Conservation (phyloP, 2,329 filamentous ascomycete species). For the Ceratocystiopsis sp. region DNA sequence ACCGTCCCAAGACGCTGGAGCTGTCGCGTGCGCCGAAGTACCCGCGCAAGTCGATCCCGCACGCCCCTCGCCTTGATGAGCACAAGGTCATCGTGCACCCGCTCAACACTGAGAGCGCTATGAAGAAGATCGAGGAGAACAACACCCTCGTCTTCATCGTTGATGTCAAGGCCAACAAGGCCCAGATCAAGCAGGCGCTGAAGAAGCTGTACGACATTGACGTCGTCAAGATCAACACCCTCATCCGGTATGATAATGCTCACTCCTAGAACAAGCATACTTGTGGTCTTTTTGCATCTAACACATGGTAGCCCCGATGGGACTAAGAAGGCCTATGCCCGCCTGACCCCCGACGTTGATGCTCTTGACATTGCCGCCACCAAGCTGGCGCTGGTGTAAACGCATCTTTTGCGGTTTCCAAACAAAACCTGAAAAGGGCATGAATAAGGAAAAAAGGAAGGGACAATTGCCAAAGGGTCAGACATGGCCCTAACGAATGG, state of each 20-base stretch:
- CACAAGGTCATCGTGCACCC: conserved; percentile 97
- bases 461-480: background rate
- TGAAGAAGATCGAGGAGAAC: conserved; percentile 99
- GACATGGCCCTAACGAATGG: background rate
- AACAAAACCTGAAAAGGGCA: background rate
- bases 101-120: conserved; percentile 97
- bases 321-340: conserved; percentile 96
- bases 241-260: conserved; percentile 57
- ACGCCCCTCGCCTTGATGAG: conserved; percentile 83
- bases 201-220: conserved; percentile 99
- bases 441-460: conserved; percentile 1
- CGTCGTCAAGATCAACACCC: conserved; percentile 96
- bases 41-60: conserved; percentile 86
- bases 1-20: conserved; percentile 90
- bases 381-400: conserved; percentile 95
- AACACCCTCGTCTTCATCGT: conserved; percentile 99
- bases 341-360: conserved; percentile 90
- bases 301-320: conserved; percentile 60
- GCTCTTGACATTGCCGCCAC: conserved; percentile 98
- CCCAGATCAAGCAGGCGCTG: conserved; percentile 92
- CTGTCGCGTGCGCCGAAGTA: conserved; percentile 87
- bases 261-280: background rate
- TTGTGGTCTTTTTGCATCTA: background rate
- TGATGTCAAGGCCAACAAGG: conserved; percentile 97
- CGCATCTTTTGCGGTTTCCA: background rate